Evolutionary conservation across 192 early-diverging fungal species (phyloP).

Genomic region (Podila minutissima): DNA sequence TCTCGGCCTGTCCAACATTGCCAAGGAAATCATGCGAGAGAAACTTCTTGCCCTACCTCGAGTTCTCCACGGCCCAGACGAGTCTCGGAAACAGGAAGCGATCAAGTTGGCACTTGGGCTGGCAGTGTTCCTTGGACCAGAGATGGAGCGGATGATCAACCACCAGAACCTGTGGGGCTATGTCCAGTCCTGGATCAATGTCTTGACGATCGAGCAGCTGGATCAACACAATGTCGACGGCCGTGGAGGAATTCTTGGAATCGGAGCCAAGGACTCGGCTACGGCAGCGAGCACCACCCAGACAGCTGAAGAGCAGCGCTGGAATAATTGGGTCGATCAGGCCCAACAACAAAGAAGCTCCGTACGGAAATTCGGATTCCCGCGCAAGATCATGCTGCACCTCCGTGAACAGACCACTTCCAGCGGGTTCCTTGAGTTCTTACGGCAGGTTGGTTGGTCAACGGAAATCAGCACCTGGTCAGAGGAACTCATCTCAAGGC

Average conservation of each 20-base stretch:
- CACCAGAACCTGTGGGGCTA: conserved; percentile 17
- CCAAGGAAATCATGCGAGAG: conserved; percentile 35
- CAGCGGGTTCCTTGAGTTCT: conserved; percentile 17
- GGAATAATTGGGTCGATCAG: conserved; percentile 20
- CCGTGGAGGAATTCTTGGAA: conserved; percentile 22
- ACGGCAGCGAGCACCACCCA: neutral
- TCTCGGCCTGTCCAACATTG: conserved; percentile 3
- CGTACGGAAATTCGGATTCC: conserved; percentile 42
- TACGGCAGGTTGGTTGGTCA: conserved; percentile 34
- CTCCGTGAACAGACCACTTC: conserved; percentile 30
- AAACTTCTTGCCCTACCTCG: conserved; percentile 25
- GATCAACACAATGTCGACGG: conserved; percentile 49
- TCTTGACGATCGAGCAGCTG: conserved; percentile 31
- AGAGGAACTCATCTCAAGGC: conserved; percentile 15
- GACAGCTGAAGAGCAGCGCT: neutral
- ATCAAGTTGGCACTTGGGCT: conserved; percentile 21
- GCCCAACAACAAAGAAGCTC: neutral
- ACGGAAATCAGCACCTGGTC: conserved; percentile 28
- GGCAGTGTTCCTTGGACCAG: conserved; percentile 16
- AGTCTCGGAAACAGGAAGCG: conserved; percentile 15
- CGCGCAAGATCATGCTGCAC: conserved; percentile 32
- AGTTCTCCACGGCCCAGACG: conserved; percentile 29
- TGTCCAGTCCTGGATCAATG: conserved; percentile 31
- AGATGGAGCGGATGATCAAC: conserved; percentile 29
- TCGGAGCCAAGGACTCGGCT: neutral